phyloP scores from a whole-genome alignment of 2,329 filamentous ascomycete genomes.

The Thelonectria blattea region DNA sequence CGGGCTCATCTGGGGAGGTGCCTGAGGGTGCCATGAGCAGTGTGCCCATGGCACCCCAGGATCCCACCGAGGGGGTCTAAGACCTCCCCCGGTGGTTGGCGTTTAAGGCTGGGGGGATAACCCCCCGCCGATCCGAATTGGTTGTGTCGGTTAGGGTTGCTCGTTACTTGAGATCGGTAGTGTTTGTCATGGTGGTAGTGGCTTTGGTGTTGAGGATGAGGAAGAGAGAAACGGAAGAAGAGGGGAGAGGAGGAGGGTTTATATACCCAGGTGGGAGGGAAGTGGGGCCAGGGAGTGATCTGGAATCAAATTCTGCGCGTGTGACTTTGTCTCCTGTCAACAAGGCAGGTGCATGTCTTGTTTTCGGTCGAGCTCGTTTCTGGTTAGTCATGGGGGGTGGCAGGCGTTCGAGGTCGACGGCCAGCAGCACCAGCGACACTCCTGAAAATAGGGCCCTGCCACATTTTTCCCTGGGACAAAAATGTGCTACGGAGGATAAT shows the following conservation, averaged over 20 bases:
- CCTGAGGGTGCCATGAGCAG: too few relatives aligned
- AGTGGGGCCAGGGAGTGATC: conserved; percentile 21
- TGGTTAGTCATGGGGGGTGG: not conserved
- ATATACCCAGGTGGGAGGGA: conserved; percentile 17
- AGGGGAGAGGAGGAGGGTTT: conserved; percentile 7
- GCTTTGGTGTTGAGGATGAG: conserved; percentile 1
- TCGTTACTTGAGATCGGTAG: too few relatives aligned
- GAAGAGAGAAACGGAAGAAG: not conserved
- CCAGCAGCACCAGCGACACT: not conserved
- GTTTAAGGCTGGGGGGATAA: too few relatives aligned
- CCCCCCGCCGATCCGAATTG: too few relatives aligned
- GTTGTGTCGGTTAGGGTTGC: too few relatives aligned
- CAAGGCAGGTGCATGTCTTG: too few relatives aligned
- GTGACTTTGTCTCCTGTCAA: not conserved
- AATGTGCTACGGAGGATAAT: not conserved
- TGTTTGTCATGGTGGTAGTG: too few relatives aligned
- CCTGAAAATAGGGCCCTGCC: not conserved
- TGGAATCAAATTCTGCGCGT: conserved; percentile 1
- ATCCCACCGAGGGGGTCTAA: too few relatives aligned
- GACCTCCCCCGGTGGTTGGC: too few relatives aligned
- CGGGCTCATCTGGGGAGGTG: too few relatives aligned
- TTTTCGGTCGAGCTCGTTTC: not conserved
- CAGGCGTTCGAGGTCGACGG: not conserved
- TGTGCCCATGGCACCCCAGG: too few relatives aligned
- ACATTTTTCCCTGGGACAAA: not conserved